Percentiles rank a stretch among this genome's conserved stretches.
These are phyloP conservation scores for Ganoderma leucocontextum DNA, from an alignment of 1,284 basidiomycete genomes.

Conservation along the genomic window DNA sequence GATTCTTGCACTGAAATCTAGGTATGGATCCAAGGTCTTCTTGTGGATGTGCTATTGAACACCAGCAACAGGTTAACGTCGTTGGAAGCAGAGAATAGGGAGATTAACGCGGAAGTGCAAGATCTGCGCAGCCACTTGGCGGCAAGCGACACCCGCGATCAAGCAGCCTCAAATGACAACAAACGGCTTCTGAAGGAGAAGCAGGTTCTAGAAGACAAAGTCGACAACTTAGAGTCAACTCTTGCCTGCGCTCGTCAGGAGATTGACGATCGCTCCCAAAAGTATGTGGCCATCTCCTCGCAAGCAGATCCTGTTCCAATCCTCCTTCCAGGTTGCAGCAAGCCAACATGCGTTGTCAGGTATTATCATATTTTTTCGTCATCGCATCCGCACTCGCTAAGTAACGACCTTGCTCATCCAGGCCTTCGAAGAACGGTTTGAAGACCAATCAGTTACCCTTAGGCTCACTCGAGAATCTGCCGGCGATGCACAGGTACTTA, in stretches of 20 bases:
- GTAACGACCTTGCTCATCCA: conserved; percentile 33
- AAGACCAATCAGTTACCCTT: conserved; percentile 60
- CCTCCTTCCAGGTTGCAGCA: conserved; percentile 35
- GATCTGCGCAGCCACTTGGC: conserved; percentile 43
- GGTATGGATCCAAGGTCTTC: neutral
- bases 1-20: conserved; percentile 14
- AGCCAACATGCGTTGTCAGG: conserved; percentile 39
- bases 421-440: conserved; percentile 67
- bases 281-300: conserved; percentile 25
- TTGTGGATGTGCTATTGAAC: conserved; percentile 2
- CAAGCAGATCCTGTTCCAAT: neutral
- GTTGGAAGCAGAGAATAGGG: conserved; percentile 33
- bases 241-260: conserved; percentile 37
- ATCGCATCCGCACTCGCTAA: conserved; percentile 37
- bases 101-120: conserved; percentile 33
- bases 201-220: conserved; percentile 20
- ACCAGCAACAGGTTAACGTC: conserved; percentile 33
- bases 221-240: conserved; percentile 19
- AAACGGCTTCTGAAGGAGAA: conserved; percentile 24
- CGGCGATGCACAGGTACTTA: conserved; percentile 60
- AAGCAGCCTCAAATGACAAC: conserved; percentile 24
- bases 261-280: conserved; percentile 36
- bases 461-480: conserved; percentile 60
- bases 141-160: conserved; percentile 35
- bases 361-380: conserved; percentile 17